Conservation (phyloP, 176 grass and related monocot species). For the Carex parvula region DNA sequence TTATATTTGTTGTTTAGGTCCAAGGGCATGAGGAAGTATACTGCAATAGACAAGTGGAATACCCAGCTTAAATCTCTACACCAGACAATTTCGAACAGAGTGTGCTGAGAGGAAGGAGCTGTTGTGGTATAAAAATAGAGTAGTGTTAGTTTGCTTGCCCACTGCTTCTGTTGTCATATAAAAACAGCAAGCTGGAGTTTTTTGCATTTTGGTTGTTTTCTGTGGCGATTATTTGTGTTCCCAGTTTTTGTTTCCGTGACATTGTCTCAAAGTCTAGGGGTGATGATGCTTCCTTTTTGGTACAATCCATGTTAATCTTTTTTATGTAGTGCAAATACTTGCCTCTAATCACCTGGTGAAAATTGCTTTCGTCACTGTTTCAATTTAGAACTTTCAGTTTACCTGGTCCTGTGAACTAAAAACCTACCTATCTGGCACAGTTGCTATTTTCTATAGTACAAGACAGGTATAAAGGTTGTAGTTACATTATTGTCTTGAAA, state of each 20-base stretch:
- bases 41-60: conserved; percentile 96
- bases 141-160: background rate
- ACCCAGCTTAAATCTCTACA: conserved; percentile 74
- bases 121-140: background rate
- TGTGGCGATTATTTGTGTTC: background rate
- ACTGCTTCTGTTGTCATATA: background rate
- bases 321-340: background rate
- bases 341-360: background rate
- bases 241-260: background rate
- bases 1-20: conserved; percentile 48
- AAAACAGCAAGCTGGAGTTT: background rate
- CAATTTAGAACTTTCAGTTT: background rate
- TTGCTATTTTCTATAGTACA: background rate
- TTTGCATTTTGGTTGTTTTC: conserved; percentile 12
- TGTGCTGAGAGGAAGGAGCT: conserved; percentile 40
- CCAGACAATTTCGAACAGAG: conserved; percentile 77
- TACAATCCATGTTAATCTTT: conserved; percentile 8
- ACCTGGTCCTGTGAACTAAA: background rate
- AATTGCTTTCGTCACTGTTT: background rate
- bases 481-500: background rate
- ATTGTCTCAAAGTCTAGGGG: background rate
- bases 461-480: background rate
- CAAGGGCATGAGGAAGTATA: conserved; percentile 87
- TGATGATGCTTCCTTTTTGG: conserved; percentile 10
- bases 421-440: background rate